A percentile compares a stretch with the other conserved stretches of the same genome.
These are phyloP conservation scores for Lodderomyces elongisporus DNA, from an alignment of 1,139 yeast genomes.

Conservation along the genomic window DNA sequence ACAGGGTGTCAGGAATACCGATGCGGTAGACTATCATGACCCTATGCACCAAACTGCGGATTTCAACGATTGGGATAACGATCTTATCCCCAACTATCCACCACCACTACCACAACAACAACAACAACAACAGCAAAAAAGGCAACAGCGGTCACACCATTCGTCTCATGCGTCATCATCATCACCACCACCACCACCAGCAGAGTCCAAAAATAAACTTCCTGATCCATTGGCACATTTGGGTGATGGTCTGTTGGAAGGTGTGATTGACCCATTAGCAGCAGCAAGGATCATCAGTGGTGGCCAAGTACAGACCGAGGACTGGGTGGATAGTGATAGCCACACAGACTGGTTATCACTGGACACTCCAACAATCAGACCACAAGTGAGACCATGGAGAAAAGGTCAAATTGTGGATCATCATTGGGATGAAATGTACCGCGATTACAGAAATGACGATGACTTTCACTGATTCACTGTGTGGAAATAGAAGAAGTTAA, in stretches of 20 bases:
- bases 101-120: conserved; percentile 2
- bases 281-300: conserved; percentile 44
- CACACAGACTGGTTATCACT: conserved; percentile 24
- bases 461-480: conserved; percentile 18
- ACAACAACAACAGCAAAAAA: conserved; percentile 2
- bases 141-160: conserved; percentile 3
- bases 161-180: too few species aligned
- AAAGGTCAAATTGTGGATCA: conserved; percentile 21
- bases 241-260: conserved; percentile 33
- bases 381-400: conserved; percentile 8
- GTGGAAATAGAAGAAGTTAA: not conserved
- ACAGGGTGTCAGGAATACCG: not conserved
- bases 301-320: conserved; percentile 30
- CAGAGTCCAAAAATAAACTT: conserved; percentile 19
- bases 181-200: conserved; percentile 2
- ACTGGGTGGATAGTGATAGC: conserved; percentile 35
- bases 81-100: conserved; percentile 1
- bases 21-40: conserved; percentile 7
- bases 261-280: conserved; percentile 28
- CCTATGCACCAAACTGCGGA: conserved; percentile 7
- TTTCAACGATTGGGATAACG: not conserved
- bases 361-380: conserved; percentile 1
- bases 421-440: conserved; percentile 36
- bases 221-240: conserved; percentile 47
- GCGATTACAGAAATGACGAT: conserved; percentile 40